Percentiles rank a stretch among this genome's conserved stretches.
Conservation (phyloP, 1,284 basidiomycete species). For the Ceraceosorus guamensis region DNA sequence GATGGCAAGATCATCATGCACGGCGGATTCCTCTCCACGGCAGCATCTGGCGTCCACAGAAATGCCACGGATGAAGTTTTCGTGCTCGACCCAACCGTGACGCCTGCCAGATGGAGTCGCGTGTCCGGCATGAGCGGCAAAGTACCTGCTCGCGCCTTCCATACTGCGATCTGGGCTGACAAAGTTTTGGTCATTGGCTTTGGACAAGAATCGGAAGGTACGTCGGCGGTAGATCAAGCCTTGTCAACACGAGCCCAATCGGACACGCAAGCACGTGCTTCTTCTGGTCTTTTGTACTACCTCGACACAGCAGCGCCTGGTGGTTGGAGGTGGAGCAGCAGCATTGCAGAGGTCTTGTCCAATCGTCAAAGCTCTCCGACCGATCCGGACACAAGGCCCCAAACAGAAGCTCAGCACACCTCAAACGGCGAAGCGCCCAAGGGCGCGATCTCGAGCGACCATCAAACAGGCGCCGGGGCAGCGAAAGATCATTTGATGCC, state of each 20-base stretch:
- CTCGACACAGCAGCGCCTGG: slow-evolving; percentile 10
- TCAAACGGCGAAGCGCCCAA: no score
- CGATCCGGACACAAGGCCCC: not conserved
- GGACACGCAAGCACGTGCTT: not conserved
- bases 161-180: slow-evolving; percentile 39
- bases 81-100: slow-evolving; percentile 27
- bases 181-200: slow-evolving; percentile 44
- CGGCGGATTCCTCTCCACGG: slow-evolving; percentile 34
- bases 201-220: slow-evolving; percentile 14
- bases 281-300: slow-evolving; percentile 7
- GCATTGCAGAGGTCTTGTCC: slow-evolving; percentile 25
- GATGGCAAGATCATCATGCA: slow-evolving; percentile 43
- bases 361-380: not conserved
- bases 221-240: not conserved
- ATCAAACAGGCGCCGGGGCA: no score
- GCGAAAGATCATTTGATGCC: no score
- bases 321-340: slow-evolving; percentile 29
- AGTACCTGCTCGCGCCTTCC: slow-evolving; percentile 42
- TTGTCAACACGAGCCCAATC: slow-evolving; percentile 11
- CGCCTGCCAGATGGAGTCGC: slow-evolving; percentile 26
- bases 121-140: not conserved
- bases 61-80: slow-evolving; percentile 30
- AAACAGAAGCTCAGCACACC: no score
- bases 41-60: slow-evolving; percentile 11
- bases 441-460: no score